Base-by-base conservation (phyloP, 768 basidiomycete genomes). In the Pulveroboletus sp. region DNA sequence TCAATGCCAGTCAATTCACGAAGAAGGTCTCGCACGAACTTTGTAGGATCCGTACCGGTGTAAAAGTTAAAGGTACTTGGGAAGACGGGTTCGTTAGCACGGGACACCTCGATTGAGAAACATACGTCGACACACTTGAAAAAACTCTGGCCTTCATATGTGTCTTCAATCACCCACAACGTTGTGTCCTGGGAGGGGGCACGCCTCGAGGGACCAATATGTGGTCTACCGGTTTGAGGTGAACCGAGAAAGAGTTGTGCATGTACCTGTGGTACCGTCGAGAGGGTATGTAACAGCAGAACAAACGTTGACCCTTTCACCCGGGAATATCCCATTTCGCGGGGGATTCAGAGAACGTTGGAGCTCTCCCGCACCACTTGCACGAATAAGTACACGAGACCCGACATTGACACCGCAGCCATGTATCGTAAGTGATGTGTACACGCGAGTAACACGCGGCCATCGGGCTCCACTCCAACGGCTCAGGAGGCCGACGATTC, bases 141-240 rank as follows among this genome's bases (percentile, higher is more conserved):
- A 67, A 89, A 89, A 0, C 70, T 78, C 46, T 73, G 56, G 12
- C 87, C 86, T 39, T 77, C 73, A 60, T 84, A 88, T 5, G 76
- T 79, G 60, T 86, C 85, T 66, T 86, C 63, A 10, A 78, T 76
- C 12, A 85, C 69, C 86, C 86, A 89, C 6, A 87, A 60, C 56
- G 78, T 81, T 5, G 79, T 57, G 41, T 55, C 60, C 24, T 48
- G 30, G 31, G 8, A 24, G 35, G 57, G 49, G 47, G 54, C 37
- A 5, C 56, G 61, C 47, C 53, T 66, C 7, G 54, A 58, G 30
- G 47, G 40, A 28, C 28, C 43, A 30, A 28, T 41, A 37, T 49
- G 39, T 18, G 47, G 35, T 35, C 18, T 18, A 46, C 17, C 46
- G 18, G 6, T 21, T 2, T 43, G 14, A 33, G 45, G 30, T 39